Evolutionary conservation across 305 asterid species (phyloP).

Genomic region (Salvia sclarea): DNA sequence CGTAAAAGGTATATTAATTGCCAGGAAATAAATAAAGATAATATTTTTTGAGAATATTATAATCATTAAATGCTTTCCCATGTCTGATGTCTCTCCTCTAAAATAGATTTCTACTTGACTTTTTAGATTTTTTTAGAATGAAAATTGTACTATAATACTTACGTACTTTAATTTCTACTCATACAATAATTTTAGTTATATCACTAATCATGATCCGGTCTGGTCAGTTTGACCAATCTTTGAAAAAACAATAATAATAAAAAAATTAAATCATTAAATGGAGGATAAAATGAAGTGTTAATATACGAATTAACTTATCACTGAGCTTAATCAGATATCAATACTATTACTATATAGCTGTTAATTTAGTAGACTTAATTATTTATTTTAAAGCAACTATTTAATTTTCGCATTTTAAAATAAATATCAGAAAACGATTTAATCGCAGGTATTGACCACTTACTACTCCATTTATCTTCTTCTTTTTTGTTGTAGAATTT

Average conservation of each 20-base stretch:
- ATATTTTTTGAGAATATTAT: no score
- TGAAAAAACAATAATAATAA: background rate
- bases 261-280: no score
- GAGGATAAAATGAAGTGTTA: background rate
- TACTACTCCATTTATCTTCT: background rate
- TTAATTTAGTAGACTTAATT: no score
- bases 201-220: background rate
- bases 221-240: background rate
- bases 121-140: background rate
- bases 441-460: no score
- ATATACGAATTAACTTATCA: no score
- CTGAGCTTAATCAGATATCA: background rate
- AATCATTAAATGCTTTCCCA: background rate
- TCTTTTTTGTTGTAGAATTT: conserved; percentile 21
- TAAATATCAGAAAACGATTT: no score
- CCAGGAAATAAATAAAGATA: no score
- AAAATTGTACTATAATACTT: background rate
- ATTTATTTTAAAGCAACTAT: no score
- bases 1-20: no score
- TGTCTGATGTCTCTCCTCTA: no score
- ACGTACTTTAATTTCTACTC: background rate
- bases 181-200: background rate
- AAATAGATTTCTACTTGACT: background rate
- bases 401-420: no score
- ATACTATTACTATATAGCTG: no score